phyloP scores from a whole-genome alignment of 768 basidiomycete species.

The Boletus subcaerulescens region DNA sequence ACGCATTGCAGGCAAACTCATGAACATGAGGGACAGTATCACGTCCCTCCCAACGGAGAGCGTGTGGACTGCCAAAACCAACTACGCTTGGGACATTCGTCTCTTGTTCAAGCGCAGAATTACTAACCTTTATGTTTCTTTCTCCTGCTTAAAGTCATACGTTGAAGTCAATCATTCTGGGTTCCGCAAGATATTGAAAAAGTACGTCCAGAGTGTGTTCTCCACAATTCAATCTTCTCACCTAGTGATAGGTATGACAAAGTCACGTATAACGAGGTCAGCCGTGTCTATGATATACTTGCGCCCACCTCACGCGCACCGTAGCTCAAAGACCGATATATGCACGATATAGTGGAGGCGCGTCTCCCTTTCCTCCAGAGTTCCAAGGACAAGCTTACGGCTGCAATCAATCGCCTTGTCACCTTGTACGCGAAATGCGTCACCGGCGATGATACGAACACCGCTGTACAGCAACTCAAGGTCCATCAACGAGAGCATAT shows the following conservation, averaged over 20 bases:
- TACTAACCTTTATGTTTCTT: constrained; percentile 73
- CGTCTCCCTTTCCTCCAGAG: constrained; percentile 64
- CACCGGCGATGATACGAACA: constrained; percentile 60
- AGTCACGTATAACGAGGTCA: constrained; percentile 69
- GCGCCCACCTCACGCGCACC: background rate
- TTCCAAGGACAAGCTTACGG: constrained; percentile 61
- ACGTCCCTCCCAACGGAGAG: constrained; percentile 43
- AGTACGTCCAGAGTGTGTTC: constrained; percentile 46
- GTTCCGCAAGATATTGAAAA: constrained; percentile 93
- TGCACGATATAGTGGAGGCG: constrained; percentile 65
- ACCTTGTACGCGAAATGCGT: constrained; percentile 85
- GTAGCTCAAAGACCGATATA: constrained; percentile 75
- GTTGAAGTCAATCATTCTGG: constrained; percentile 91
- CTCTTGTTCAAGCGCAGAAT: constrained; percentile 88
- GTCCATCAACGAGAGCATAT: constrained; percentile 89
- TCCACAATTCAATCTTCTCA: background rate
- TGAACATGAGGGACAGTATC: constrained; percentile 51
- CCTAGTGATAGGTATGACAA: constrained; percentile 81
- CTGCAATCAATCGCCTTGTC: constrained; percentile 55
- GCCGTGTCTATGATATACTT: constrained; percentile 1
- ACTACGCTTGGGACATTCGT: constrained; percentile 80
- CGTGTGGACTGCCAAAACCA: constrained; percentile 78
- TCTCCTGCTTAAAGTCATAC: constrained; percentile 78
- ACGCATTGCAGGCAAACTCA: constrained; percentile 46
- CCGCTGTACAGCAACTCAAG: constrained; percentile 79